Conservation (phyloP, 2,329 filamentous ascomycete genomes). For the Diaporthe sp. region DNA sequence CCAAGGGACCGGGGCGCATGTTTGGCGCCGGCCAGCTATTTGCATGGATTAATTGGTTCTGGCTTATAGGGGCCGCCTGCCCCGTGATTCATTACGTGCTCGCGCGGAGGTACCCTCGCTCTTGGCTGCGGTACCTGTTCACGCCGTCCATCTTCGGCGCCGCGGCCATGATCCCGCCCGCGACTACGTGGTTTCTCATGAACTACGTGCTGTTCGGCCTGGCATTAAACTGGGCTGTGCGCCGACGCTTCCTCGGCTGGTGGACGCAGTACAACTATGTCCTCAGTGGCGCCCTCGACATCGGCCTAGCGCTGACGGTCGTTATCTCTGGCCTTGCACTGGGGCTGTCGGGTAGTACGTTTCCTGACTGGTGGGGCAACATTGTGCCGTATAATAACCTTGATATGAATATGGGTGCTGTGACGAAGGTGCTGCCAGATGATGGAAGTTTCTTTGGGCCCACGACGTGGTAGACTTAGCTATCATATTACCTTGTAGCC, state of each 20-base stretch:
- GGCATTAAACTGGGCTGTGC: constrained; percentile 64
- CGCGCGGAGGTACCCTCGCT: constrained; percentile 41
- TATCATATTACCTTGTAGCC: not conserved
- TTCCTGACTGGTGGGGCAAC: constrained; percentile 29
- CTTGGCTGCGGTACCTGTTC: constrained; percentile 45
- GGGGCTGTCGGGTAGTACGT: constrained; percentile 8
- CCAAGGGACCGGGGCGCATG: constrained; percentile 46
- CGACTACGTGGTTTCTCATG: constrained; percentile 54
- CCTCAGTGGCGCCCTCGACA: constrained; percentile 64
- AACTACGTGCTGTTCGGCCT: constrained; percentile 65
- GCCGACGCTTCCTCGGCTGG: constrained; percentile 61
- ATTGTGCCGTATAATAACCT: not conserved
- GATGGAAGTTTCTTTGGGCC: constrained; percentile 29
- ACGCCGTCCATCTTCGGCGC: constrained; percentile 49
- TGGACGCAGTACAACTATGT: constrained; percentile 70
- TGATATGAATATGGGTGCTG: not conserved
- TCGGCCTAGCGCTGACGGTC: constrained; percentile 64
- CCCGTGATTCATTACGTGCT: constrained; percentile 45
- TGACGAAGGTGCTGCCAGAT: constrained; percentile 21
- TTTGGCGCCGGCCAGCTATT: constrained; percentile 49
- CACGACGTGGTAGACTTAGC: constrained; percentile 7
- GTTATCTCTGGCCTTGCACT: constrained; percentile 56
- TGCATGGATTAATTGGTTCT: constrained; percentile 46
- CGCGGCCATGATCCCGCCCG: constrained; percentile 47
- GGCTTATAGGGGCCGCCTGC: constrained; percentile 44